Evolutionary conservation across 2,329 filamentous ascomycete species (phyloP).

Genomic region (Ophiostoma sp.): DNA sequence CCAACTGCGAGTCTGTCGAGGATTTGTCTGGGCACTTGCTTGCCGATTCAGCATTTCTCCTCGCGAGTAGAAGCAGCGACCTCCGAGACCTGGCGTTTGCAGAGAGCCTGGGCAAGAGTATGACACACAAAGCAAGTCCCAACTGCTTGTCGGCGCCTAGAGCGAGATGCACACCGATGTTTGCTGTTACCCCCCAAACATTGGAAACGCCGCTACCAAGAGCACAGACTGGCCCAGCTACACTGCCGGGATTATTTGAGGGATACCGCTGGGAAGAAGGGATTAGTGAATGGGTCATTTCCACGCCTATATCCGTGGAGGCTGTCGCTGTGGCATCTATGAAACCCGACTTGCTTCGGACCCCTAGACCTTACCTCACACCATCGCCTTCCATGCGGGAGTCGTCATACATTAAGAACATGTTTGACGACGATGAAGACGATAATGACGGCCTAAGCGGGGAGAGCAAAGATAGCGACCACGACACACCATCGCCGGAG

Average conservation of each 20-base stretch:
- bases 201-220: not conserved
- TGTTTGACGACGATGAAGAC: not conserved
- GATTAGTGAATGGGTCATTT: conserved; percentile 37
- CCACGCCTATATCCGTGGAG: conserved; percentile 20
- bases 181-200: no score
- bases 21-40: conserved; percentile 38
- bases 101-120: conserved; percentile 37
- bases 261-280: conserved; percentile 37
- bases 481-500: not conserved
- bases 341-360: conserved; percentile 11
- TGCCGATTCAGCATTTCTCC: conserved; percentile 45
- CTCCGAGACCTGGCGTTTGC: conserved; percentile 50
- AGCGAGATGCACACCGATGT: not conserved
- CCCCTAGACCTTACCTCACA: conserved; percentile 1
- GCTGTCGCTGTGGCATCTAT: not conserved
- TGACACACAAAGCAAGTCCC: not conserved
- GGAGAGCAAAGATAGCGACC: not conserved
- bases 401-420: not conserved
- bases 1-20: conserved; percentile 29
- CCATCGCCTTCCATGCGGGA: conserved; percentile 5
- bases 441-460: not conserved
- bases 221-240: not conserved
- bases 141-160: not conserved
- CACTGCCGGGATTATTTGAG: conserved; percentile 23
- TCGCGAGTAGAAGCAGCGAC: conserved; percentile 49